Evolutionary conservation across 164 flowering plant genomes (phyloP).

Genomic region (Nelumbo lutea): DNA sequence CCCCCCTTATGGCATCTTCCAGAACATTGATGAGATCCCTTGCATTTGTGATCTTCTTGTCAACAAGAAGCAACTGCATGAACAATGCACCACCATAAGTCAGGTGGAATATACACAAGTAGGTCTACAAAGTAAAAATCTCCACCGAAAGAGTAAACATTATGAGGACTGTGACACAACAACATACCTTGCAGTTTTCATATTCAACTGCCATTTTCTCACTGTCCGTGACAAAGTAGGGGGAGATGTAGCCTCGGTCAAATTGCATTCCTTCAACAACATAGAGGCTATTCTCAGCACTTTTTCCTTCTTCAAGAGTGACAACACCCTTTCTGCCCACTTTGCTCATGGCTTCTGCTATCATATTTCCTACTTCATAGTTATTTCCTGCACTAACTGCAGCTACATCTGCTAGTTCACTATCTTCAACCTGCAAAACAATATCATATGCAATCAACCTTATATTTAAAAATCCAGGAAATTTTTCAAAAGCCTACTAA

Average conservation of each 20-base stretch:
- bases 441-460: neutral
- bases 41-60: conserved; percentile 92
- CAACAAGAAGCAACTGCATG: conserved; percentile 89
- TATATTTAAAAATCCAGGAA: neutral
- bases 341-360: conserved; percentile 94
- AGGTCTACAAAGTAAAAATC: neutral
- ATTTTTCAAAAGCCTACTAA: neutral
- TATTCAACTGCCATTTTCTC: conserved; percentile 94
- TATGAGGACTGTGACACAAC: neutral
- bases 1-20: conserved; percentile 86
- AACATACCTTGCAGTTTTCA: conserved; percentile 86
- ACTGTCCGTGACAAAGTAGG: conserved; percentile 91
- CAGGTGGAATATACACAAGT: neutral
- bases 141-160: neutral
- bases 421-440: conserved; percentile 77
- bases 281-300: conserved; percentile 86
- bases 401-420: conserved; percentile 97
- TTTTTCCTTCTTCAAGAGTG: conserved; percentile 96
- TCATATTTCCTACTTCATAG: conserved; percentile 87
- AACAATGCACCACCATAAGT: neutral
- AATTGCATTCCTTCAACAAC: conserved; percentile 99
- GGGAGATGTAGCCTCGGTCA: conserved; percentile 94
- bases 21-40: conserved; percentile 76
- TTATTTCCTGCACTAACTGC: conserved; percentile 99
- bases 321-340: conserved; percentile 97